These are phyloP conservation scores for Xylaria sp. DNA, from an alignment of 2,329 filamentous ascomycete genomes.

Conservation along the genomic window DNA sequence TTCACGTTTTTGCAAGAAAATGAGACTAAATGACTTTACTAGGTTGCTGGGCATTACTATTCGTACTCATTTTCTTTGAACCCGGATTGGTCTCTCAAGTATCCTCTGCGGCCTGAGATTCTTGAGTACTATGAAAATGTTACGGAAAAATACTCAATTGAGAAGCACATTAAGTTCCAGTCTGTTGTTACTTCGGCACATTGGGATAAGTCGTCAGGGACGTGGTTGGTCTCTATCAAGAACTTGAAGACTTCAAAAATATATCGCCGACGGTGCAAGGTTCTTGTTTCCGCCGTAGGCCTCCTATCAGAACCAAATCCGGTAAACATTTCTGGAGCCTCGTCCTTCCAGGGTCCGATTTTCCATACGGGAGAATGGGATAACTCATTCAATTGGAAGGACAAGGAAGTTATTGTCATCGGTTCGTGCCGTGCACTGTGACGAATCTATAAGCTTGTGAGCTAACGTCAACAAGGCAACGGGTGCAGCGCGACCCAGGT, in stretches of 20 bases:
- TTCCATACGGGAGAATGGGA: conserved; percentile 35
- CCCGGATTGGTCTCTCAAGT: conserved; percentile 32
- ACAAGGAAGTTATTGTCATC: conserved; percentile 30
- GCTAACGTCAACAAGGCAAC: conserved; percentile 27
- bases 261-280: conserved; percentile 30
- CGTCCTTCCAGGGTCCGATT: conserved; percentile 27
- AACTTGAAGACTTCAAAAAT: conserved; percentile 24
- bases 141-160: conserved; percentile 26
- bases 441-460: not conserved
- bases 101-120: conserved; percentile 34
- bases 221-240: conserved; percentile 30
- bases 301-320: conserved; percentile 26
- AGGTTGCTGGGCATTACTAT: conserved; percentile 29
- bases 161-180: conserved; percentile 20
- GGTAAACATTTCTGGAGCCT: conserved; percentile 22
- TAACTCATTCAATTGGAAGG: conserved; percentile 31
- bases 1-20: not conserved
- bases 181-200: conserved; percentile 21
- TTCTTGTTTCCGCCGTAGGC: conserved; percentile 31
- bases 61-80: conserved; percentile 30
- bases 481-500: conserved; percentile 34
- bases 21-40: not conserved
- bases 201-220: conserved; percentile 29
- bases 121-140: conserved; percentile 27
- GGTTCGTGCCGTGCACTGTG: conserved; percentile 14